A percentile compares a stretch with the other conserved stretches of the same genome.
Evolutionary conservation across 495 filamentous ascomycete genomes (phyloP).

Genomic region (Penicillium paxilli): DNA sequence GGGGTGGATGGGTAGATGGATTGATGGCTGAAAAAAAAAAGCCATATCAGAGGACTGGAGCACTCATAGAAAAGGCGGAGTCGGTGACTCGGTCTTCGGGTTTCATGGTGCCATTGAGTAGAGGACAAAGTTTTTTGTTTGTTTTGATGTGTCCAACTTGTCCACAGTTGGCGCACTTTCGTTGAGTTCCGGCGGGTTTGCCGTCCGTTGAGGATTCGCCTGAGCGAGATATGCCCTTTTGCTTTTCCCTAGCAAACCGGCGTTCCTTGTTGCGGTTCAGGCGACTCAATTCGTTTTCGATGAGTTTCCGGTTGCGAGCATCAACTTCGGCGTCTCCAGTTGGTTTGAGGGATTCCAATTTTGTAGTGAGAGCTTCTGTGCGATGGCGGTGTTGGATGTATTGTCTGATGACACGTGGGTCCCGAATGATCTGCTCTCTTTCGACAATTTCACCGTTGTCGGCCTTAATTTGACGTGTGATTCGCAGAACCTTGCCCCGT

Average conservation of each 20-base stretch:
- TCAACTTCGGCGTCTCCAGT: constrained; percentile 78
- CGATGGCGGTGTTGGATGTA: constrained; percentile 56
- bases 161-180: constrained; percentile 97
- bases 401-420: constrained; percentile 71
- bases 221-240: constrained; percentile 61
- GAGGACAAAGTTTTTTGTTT: constrained; percentile 96
- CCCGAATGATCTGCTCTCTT: constrained; percentile 63
- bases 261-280: constrained; percentile 90
- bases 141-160: constrained; percentile 97
- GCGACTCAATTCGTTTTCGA: constrained; percentile 75
- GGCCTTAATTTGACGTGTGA: constrained; percentile 64
- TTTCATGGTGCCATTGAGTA: constrained; percentile 85
- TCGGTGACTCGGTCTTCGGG: constrained; percentile 60
- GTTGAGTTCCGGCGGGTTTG: constrained; percentile 67
- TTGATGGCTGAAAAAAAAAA: background rate
- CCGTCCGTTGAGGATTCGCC: constrained; percentile 42
- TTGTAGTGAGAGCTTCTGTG: constrained; percentile 64
- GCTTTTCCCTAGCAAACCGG: constrained; percentile 85
- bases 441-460: constrained; percentile 61
- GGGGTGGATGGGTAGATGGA: too few relatives aligned
- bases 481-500: constrained; percentile 70
- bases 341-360: constrained; percentile 63
- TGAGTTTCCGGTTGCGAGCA: constrained; percentile 56
- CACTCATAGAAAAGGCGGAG: constrained; percentile 54
- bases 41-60: constrained; percentile 35